These are phyloP conservation scores for Boletus edulis DNA, from an alignment of 768 basidiomycete species.

Conservation along the genomic window DNA sequence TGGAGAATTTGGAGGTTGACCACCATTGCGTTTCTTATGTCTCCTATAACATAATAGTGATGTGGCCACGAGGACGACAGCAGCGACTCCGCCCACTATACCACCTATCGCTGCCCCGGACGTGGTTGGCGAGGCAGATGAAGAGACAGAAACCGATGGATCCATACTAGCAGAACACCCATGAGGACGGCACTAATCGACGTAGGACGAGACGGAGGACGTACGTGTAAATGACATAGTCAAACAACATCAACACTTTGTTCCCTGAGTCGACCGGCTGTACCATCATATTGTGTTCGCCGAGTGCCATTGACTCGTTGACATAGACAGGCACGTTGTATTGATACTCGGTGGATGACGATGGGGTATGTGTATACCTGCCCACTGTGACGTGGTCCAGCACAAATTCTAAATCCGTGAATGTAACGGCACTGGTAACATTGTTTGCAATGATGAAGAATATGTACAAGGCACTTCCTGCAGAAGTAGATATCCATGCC, in stretches of 20 bases:
- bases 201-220: background rate
- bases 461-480: conserved; percentile 17
- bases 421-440: background rate
- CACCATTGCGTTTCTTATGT: background rate
- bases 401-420: conserved; percentile 4
- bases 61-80: background rate
- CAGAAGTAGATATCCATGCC: background rate
- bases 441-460: conserved; percentile 19
- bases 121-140: background rate
- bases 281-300: conserved; percentile 9
- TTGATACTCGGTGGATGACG: background rate
- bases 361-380: conserved; percentile 2
- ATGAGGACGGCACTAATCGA: background rate
- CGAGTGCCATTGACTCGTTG: conserved; percentile 2
- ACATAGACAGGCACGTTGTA: conserved; percentile 16
- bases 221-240: conserved; percentile 19
- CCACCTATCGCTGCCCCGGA: background rate
- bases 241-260: conserved; percentile 11
- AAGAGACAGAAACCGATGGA: background rate
- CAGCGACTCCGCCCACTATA: background rate
- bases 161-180: conserved; percentile 2
- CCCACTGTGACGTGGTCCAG: background rate
- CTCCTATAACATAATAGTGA: conserved; percentile 8
- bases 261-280: background rate
- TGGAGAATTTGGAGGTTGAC: background rate